These are phyloP conservation scores for Papilionanthe hybrid DNA, from an alignment of 116 monocot species.

Conservation along the genomic window DNA sequence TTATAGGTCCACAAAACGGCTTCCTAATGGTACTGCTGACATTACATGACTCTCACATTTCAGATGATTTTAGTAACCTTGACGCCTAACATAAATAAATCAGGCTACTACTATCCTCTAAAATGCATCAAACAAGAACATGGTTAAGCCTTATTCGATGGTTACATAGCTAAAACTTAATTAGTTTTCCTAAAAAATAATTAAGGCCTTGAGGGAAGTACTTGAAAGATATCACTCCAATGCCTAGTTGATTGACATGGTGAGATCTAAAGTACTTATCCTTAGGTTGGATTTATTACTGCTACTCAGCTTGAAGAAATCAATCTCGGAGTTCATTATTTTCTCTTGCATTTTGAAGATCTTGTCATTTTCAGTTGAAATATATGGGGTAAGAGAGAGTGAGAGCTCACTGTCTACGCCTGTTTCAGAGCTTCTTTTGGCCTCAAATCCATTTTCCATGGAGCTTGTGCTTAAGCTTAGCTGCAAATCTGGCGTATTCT, in stretches of 20 bases:
- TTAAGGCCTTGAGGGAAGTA: neutral
- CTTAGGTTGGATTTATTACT: conserved; percentile 7
- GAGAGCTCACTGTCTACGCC: conserved; percentile 25
- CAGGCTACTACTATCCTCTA: conserved; percentile 17
- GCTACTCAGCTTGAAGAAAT: conserved; percentile 9
- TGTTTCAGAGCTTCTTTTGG: conserved; percentile 3
- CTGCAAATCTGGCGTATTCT: conserved; percentile 8
- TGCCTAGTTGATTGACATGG: conserved; percentile 22
- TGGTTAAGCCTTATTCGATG: neutral
- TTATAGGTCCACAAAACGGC: neutral
- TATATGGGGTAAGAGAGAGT: conserved; percentile 18
- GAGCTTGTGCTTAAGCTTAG: conserved; percentile 5
- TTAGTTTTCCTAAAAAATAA: neutral
- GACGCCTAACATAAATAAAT: neutral
- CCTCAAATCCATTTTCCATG: neutral
- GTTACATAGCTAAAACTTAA: conserved; percentile 1
- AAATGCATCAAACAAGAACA: conserved; percentile 2
- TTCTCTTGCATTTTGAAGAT: neutral
- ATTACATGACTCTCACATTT: conserved; percentile 1
- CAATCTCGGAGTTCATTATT: conserved; percentile 1
- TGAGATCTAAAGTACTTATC: conserved; percentile 36
- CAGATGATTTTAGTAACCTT: conserved; percentile 16
- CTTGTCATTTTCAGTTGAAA: neutral
- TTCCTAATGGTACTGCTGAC: neutral
- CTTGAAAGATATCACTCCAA: conserved; percentile 14